A percentile compares a stretch with the other conserved stretches of the same genome.
Evolutionary conservation across 164 flowering plant genomes (phyloP).

Genomic region (Aristolochia fimbriata): DNA sequence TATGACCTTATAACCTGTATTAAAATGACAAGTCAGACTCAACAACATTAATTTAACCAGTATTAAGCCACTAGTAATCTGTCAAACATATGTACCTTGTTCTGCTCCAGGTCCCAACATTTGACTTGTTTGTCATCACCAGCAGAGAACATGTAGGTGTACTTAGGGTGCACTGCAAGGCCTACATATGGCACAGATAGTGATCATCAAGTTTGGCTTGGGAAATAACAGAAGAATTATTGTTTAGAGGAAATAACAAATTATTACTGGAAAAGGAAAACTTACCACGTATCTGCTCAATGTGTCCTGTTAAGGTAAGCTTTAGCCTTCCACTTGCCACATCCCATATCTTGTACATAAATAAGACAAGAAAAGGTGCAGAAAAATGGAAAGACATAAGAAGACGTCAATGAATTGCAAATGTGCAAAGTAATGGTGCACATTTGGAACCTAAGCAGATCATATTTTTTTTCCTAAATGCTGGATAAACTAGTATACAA

Average conservation of each 20-base stretch:
- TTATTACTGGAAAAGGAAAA: slow-evolving; percentile 6
- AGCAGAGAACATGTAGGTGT: slow-evolving; percentile 98
- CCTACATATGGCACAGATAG: slow-evolving; percentile 33
- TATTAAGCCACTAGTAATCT: neutral
- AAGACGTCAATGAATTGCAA: neutral
- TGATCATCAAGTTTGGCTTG: neutral
- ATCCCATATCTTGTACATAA: slow-evolving; percentile 74
- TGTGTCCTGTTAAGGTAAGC: slow-evolving; percentile 94
- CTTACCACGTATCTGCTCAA: slow-evolving; percentile 91
- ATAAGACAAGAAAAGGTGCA: slow-evolving; percentile 9
- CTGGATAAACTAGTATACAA: neutral
- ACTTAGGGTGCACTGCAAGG: slow-evolving; percentile 79
- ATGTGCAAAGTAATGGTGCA: neutral
- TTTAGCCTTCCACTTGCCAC: slow-evolving; percentile 70
- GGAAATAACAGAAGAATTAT: neutral
- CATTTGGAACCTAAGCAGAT: neutral
- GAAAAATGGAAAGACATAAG: slow-evolving; percentile 1
- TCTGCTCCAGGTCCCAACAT: slow-evolving; percentile 99
- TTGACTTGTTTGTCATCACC: slow-evolving; percentile 99
- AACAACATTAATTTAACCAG: neutral
- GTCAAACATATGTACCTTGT: slow-evolving; percentile 47
- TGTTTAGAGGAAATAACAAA: neutral
- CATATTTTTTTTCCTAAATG: neutral
- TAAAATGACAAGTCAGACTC: neutral
- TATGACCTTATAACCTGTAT: slow-evolving; percentile 84